Evolutionary conservation across 306 rosid genomes (phyloP).

Genomic region (Dryas octopetala): DNA sequence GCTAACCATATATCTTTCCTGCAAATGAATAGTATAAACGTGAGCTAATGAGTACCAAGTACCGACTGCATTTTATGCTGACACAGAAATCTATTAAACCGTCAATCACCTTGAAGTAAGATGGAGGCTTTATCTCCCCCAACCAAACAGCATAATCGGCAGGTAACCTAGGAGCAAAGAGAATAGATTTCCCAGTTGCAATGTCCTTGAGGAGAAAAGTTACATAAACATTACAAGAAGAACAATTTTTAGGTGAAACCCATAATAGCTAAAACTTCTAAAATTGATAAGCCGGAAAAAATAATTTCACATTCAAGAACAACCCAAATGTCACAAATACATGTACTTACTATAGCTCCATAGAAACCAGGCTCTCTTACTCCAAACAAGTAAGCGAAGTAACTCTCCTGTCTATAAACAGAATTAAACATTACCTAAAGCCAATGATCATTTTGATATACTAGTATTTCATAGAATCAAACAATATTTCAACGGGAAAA

Average conservation of each 20-base stretch:
- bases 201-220: constrained; percentile 49
- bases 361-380: constrained; percentile 81
- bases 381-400: constrained; percentile 88
- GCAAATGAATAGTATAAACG: constrained; percentile 27
- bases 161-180: constrained; percentile 80
- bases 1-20: constrained; percentile 77
- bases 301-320: background rate
- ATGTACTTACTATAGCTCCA: constrained; percentile 76
- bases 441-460: background rate
- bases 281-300: background rate
- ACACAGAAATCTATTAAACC: constrained; percentile 1
- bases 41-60: constrained; percentile 26
- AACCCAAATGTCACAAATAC: background rate
- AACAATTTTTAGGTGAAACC: background rate
- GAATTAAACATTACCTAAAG: background rate
- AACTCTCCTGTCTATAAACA: constrained; percentile 76
- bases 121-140: constrained; percentile 67
- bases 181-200: constrained; percentile 63
- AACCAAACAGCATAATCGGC: constrained; percentile 86
- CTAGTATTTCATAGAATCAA: background rate
- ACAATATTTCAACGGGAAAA: background rate
- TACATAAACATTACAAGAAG: background rate
- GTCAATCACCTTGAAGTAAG: constrained; percentile 59
- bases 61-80: background rate
- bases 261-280: background rate